Conservation (phyloP, 139 green algal species). For the Coccomyxa sp. region DNA sequence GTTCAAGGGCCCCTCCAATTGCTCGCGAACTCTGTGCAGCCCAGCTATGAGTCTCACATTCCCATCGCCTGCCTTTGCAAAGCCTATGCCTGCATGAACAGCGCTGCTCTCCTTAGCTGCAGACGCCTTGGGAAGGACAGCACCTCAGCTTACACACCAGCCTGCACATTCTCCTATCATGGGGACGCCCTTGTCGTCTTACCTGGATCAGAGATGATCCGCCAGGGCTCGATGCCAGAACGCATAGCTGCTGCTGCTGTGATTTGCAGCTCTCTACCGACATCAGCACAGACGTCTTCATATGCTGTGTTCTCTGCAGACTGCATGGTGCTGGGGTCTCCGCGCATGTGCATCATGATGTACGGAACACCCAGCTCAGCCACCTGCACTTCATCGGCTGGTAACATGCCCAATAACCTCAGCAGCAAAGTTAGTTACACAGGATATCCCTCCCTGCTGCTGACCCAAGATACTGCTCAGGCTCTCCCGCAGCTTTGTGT, state of each 20-base stretch:
- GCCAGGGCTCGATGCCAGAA: constrained; percentile 81
- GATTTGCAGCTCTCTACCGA: constrained; percentile 60
- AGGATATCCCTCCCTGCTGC: too few species aligned
- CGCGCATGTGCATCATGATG: constrained; percentile 95
- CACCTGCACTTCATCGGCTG: constrained; percentile 65
- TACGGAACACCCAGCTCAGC: constrained; percentile 79
- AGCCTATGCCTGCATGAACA: constrained; percentile 73
- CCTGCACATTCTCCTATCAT: too few species aligned
- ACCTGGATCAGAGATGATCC: constrained; percentile 82
- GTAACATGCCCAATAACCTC: too few species aligned
- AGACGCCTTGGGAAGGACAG: too few species aligned
- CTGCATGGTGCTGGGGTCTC: constrained; percentile 79
- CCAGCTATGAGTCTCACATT: constrained; percentile 66
- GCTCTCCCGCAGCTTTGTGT: too few species aligned
- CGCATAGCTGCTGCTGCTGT: constrained; percentile 45
- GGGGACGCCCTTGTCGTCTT: too few species aligned
- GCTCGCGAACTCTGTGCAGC: constrained; percentile 40
- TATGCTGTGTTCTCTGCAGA: constrained; percentile 51
- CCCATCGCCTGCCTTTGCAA: constrained; percentile 69
- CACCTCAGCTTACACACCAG: too few species aligned
- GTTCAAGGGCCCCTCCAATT: constrained; percentile 30
- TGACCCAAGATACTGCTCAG: too few species aligned
- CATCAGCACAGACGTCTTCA: constrained; percentile 50
- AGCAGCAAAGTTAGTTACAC: too few species aligned
- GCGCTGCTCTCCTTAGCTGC: neutral